Conservation (phyloP, 495 filamentous ascomycete species). For the Apodospora peruviana region DNA sequence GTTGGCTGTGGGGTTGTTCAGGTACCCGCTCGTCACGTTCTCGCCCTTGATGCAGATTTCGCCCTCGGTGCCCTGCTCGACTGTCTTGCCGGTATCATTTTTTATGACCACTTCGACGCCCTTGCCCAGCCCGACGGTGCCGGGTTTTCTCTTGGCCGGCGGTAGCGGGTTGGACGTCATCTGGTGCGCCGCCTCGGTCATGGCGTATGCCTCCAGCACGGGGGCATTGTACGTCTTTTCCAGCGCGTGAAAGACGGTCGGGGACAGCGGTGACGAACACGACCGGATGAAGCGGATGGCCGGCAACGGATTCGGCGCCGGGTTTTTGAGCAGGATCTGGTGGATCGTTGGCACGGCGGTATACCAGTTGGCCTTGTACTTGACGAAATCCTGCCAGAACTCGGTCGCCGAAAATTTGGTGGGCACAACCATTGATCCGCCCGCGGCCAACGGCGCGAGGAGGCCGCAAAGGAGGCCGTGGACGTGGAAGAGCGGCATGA, state of each 20-base stretch:
- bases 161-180: conserved; percentile 86
- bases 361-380: conserved; percentile 77
- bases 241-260: conserved; percentile 68
- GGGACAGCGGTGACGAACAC: conserved; percentile 75
- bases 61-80: conserved; percentile 59
- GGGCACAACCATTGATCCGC: conserved; percentile 70
- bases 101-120: conserved; percentile 77
- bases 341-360: conserved; percentile 86
- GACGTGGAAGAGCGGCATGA: conserved; percentile 89
- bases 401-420: conserved; percentile 71
- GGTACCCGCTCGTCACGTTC: conserved; percentile 77
- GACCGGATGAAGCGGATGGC: conserved; percentile 81
- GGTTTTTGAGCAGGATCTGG: conserved; percentile 72
- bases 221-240: conserved; percentile 68
- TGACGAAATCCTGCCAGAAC: conserved; percentile 72
- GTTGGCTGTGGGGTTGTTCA: conserved; percentile 75
- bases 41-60: conserved; percentile 76
- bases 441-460: conserved; percentile 64
- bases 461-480: conserved; percentile 77
- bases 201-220: conserved; percentile 84
- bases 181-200: conserved; percentile 87
- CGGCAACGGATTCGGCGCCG: conserved; percentile 58
- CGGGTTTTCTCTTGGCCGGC: conserved; percentile 64
- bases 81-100: conserved; percentile 54
- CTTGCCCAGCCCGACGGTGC: conserved; percentile 73